phyloP scores from a whole-genome alignment of 495 filamentous ascomycete genomes.

The Niebla homalea region DNA sequence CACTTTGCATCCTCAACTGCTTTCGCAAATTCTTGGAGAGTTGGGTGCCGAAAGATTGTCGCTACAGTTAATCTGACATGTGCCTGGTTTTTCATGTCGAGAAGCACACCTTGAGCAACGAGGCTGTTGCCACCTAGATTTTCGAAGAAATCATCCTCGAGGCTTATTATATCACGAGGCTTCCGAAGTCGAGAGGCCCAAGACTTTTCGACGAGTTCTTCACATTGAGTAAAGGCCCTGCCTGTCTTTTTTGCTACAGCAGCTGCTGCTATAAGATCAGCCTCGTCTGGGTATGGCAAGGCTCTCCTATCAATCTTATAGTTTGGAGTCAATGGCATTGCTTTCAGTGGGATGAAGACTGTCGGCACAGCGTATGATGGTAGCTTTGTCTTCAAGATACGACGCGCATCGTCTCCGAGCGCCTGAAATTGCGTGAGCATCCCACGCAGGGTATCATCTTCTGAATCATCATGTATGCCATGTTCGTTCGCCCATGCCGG shows the following conservation, averaged over 20 bases:
- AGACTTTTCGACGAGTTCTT: constrained; percentile 50
- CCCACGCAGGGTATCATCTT: constrained; percentile 41
- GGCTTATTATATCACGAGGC: constrained; percentile 44
- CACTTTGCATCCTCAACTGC: constrained; percentile 47
- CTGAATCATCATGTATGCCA: constrained; percentile 29
- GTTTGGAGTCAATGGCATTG: constrained; percentile 70
- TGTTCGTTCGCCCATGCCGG: constrained; percentile 46
- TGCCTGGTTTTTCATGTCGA: constrained; percentile 48
- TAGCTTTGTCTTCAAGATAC: constrained; percentile 61
- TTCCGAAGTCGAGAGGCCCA: constrained; percentile 44
- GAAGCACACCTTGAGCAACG: constrained; percentile 74
- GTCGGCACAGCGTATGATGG: constrained; percentile 72
- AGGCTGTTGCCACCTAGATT: constrained; percentile 82
- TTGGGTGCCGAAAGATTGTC: constrained; percentile 63
- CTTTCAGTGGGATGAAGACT: constrained; percentile 63
- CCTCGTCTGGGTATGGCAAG: constrained; percentile 78
- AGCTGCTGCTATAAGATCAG: constrained; percentile 39
- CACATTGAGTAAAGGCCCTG: constrained; percentile 44
- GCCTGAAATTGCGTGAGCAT: constrained; percentile 49
- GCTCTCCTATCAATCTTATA: constrained; percentile 63
- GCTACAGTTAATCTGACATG: constrained; percentile 61
- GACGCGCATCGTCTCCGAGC: constrained; percentile 60
- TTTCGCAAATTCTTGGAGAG: constrained; percentile 55
- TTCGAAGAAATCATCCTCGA: constrained; percentile 60
- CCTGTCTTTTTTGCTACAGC: constrained; percentile 26